Conservation (phyloP, 306 rosid species). For the Casuarina cunninghamiana region DNA sequence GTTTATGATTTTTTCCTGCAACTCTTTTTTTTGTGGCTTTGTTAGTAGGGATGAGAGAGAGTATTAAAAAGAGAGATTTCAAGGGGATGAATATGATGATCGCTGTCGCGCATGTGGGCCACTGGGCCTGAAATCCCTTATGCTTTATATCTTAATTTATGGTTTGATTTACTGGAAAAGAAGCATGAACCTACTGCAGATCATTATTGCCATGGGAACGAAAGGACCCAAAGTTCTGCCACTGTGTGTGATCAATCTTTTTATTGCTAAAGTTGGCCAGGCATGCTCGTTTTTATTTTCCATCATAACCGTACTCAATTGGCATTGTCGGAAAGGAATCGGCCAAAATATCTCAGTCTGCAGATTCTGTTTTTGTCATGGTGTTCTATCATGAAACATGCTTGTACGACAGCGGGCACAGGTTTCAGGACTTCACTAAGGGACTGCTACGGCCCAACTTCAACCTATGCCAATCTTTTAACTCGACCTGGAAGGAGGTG, state of each 20-base stretch:
- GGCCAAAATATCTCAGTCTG: constrained; percentile 22
- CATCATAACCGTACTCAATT: constrained; percentile 25
- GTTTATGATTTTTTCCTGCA: constrained; percentile 33
- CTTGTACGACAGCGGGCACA: constrained; percentile 23
- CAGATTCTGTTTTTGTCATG: constrained; percentile 20
- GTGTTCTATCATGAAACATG: constrained; percentile 8
- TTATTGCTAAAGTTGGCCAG: constrained; percentile 29
- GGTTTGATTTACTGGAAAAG: constrained; percentile 51
- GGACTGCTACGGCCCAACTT: constrained; percentile 4
- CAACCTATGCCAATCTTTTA: constrained; percentile 1
- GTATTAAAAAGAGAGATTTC: constrained; percentile 15
- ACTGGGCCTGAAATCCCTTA: constrained; percentile 38
- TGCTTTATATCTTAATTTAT: constrained; percentile 55
- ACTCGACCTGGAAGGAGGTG: background rate
- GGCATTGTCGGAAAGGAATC: constrained; percentile 35
- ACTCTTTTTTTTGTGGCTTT: constrained; percentile 32
- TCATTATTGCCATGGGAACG: constrained; percentile 24
- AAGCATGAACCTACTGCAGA: constrained; percentile 16
- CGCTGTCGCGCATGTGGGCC: constrained; percentile 47
- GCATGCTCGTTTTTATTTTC: constrained; percentile 34
- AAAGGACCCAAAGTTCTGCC: constrained; percentile 21
- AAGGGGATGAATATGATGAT: constrained; percentile 51
- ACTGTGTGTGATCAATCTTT: constrained; percentile 13
- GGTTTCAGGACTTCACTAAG: background rate
- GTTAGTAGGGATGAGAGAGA: constrained; percentile 35